Evolutionary conservation across 148 eudicot genomes (phyloP).

Genomic region (Chenopodium formosanum): DNA sequence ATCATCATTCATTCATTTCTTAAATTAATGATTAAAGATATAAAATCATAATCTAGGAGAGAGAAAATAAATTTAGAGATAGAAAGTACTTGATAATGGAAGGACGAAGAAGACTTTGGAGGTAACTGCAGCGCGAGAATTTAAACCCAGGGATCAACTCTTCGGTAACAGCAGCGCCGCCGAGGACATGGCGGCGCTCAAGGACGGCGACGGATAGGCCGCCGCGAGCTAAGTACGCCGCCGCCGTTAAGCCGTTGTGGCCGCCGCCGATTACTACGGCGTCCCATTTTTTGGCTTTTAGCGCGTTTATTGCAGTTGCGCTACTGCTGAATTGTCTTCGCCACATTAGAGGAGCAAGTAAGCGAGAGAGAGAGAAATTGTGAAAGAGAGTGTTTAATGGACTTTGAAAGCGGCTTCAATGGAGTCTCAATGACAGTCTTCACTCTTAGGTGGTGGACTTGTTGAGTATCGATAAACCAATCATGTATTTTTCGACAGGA

Average conservation of each 20-base stretch:
- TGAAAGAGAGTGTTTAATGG: not conserved
- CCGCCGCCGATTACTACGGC: slow-evolving; percentile 89
- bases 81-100: slow-evolving; percentile 53
- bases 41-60: not conserved
- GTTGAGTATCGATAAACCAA: no score
- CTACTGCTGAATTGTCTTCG: slow-evolving; percentile 46
- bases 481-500: no score
- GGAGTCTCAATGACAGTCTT: slow-evolving; percentile 9
- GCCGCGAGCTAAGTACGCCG: slow-evolving; percentile 86
- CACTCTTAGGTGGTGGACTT: no score
- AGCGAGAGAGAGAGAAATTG: not conserved
- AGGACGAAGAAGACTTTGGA: slow-evolving; percentile 96
- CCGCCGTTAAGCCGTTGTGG: slow-evolving; percentile 93
- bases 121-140: slow-evolving; percentile 96
- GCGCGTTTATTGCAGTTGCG: slow-evolving; percentile 28
- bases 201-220: slow-evolving; percentile 98
- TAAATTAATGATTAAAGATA: no score
- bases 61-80: not conserved
- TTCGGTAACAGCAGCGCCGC: slow-evolving; percentile 97
- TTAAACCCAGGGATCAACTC: slow-evolving; percentile 88
- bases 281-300: slow-evolving; percentile 72
- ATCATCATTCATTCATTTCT: no score
- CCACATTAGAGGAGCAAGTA: slow-evolving; percentile 40
- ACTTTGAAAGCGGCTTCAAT: slow-evolving; percentile 70
- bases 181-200: slow-evolving; percentile 87